Evolutionary conservation across 2,329 filamentous ascomycete genomes (phyloP).

Genomic region (Ambrosiella beaveri): DNA sequence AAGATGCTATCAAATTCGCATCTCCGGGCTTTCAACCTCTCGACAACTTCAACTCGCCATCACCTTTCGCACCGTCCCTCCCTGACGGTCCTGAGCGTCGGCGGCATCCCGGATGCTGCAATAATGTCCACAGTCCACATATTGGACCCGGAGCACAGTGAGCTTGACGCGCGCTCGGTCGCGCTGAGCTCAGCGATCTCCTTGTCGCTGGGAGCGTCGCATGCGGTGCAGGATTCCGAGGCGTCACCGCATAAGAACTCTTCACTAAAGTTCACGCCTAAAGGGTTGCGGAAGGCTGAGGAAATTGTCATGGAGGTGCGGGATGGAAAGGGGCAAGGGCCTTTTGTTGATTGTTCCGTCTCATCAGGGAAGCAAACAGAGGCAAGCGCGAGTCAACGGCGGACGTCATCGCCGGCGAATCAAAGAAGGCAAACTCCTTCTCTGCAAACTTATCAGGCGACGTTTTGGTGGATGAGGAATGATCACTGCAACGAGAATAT

Average conservation of each 20-base stretch:
- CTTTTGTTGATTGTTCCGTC: not conserved
- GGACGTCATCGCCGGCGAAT: too few relatives aligned
- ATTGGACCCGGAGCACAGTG: not conserved
- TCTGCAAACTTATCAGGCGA: too few relatives aligned
- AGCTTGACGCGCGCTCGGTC: not conserved
- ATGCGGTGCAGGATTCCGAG: not conserved
- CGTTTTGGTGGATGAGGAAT: too few relatives aligned
- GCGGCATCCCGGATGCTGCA: not conserved
- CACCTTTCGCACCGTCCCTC: not conserved
- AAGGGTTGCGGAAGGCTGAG: not conserved
- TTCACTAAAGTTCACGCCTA: slow-evolving; percentile 6
- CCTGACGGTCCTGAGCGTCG: not conserved
- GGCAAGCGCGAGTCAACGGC: not conserved
- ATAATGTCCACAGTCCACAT: not conserved
- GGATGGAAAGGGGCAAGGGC: not conserved
- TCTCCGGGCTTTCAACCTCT: not conserved
- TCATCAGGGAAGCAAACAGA: not conserved
- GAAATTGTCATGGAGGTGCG: not conserved
- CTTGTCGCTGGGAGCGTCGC: not conserved
- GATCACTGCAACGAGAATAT: too few relatives aligned
- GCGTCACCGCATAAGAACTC: slow-evolving; percentile 4
- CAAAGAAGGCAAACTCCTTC: too few relatives aligned
- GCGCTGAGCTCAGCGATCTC: not conserved
- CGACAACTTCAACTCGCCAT: not conserved
- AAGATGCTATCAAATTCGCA: not conserved